Evolutionary conservation across 2,329 filamentous ascomycete species (phyloP).

Genomic region (Pseudocercospora cruenta): DNA sequence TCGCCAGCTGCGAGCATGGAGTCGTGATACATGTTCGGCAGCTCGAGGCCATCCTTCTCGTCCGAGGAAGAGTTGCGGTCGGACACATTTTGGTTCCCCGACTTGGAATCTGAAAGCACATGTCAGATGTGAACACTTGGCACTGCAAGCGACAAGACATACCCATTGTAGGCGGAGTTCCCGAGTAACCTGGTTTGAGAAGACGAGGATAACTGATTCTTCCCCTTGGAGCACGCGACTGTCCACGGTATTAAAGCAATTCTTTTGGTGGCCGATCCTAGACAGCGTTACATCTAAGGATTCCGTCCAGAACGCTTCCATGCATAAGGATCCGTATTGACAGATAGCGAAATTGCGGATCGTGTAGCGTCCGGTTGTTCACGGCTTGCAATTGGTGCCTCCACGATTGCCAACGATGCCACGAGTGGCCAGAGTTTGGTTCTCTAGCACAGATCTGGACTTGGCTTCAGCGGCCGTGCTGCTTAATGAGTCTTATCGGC

Average conservation of each 20-base stretch:
- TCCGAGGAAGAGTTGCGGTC: constrained; percentile 13
- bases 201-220: background rate
- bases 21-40: constrained; percentile 21
- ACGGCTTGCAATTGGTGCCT: background rate
- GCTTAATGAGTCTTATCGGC: constrained; percentile 3
- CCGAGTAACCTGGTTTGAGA: background rate
- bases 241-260: background rate
- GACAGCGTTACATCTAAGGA: constrained; percentile 1
- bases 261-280: background rate
- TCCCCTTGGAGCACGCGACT: background rate
- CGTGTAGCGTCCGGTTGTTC: background rate
- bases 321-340: background rate
- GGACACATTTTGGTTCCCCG: constrained; percentile 1
- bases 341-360: background rate
- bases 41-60: constrained; percentile 14
- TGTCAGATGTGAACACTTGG: background rate
- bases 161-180: background rate
- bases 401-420: background rate
- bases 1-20: constrained; percentile 17
- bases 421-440: background rate
- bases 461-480: constrained; percentile 2
- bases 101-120: background rate
- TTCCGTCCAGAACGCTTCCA: constrained; percentile 7
- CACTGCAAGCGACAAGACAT: background rate
- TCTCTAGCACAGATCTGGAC: background rate